A percentile compares a stretch with the other conserved stretches of the same genome.
These are phyloP conservation scores for Rhodosporidiobolus sp. DNA, from an alignment of 768 basidiomycete species.

Conservation along the genomic window DNA sequence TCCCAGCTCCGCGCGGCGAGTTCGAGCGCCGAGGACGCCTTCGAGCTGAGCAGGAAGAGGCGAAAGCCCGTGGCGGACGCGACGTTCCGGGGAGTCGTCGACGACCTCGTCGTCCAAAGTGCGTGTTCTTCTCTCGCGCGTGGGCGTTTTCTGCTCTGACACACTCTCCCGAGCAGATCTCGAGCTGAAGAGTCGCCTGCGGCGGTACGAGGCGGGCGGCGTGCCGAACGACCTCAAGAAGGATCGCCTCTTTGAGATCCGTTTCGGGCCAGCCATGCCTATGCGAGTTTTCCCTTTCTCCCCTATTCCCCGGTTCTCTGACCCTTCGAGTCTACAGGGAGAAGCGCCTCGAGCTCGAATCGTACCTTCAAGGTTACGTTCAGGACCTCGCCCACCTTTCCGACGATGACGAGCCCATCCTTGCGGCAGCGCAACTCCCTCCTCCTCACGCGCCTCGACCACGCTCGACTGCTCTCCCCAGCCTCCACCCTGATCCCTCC, in stretches of 20 bases:
- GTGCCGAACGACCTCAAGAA: conserved; percentile 26
- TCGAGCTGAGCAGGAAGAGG: too few relatives aligned
- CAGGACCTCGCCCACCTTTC: background rate
- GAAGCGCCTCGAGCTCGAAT: conserved; percentile 23
- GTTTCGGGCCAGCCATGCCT: conserved; percentile 29
- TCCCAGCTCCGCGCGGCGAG: background rate
- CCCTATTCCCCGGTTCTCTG: background rate
- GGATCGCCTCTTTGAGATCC: conserved; percentile 34
- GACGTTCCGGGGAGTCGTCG: conserved; percentile 28
- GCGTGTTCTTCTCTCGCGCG: background rate
- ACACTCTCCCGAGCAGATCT: conserved; percentile 1
- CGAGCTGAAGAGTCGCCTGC: conserved; percentile 16
- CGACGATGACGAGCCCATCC: background rate
- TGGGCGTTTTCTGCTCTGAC: background rate
- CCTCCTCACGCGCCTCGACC: background rate
- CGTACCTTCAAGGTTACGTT: conserved; percentile 27
- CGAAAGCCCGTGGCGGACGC: conserved; percentile 5
- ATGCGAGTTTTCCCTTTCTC: background rate
- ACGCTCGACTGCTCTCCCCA: too few relatives aligned
- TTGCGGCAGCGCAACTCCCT: background rate
- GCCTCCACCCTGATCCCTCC: background rate
- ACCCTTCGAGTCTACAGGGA: background rate
- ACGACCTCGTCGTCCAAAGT: conserved; percentile 34
- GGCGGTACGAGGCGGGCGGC: conserved; percentile 23
- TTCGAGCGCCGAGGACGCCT: background rate